These are phyloP conservation scores for Cyathus striatus DNA, from an alignment of 768 basidiomycete genomes.

Conservation along the genomic window DNA sequence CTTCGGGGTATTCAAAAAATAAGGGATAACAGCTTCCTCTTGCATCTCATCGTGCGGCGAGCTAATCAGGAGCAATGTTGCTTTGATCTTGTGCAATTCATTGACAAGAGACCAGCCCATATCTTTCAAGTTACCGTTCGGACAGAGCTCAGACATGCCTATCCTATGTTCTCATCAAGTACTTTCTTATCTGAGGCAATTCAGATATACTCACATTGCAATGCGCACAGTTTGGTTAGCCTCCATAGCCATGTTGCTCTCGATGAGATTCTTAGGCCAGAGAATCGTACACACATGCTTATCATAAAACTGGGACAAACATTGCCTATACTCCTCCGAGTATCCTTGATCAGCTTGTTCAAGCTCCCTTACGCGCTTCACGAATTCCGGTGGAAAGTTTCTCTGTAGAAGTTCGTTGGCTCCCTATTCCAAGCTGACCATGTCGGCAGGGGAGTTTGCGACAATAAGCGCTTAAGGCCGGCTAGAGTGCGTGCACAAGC, in stretches of 20 bases:
- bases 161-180: constrained; percentile 16
- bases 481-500: constrained; percentile 10
- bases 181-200: neutral
- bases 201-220: constrained; percentile 20
- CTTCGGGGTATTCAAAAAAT: constrained; percentile 9
- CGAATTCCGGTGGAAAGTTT: constrained; percentile 18
- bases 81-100: constrained; percentile 12
- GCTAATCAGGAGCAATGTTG: constrained; percentile 15
- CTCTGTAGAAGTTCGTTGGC: too few relatives aligned
- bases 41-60: constrained; percentile 15
- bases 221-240: constrained; percentile 25
- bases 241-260: constrained; percentile 16
- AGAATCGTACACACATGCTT: constrained; percentile 29
- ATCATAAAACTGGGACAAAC: constrained; percentile 18
- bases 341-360: constrained; percentile 11
- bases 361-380: constrained; percentile 20
- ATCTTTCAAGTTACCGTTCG: constrained; percentile 15
- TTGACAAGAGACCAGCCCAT: constrained; percentile 14
- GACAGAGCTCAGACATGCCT: constrained; percentile 27
- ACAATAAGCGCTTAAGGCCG: constrained; percentile 23
- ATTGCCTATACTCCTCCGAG: constrained; percentile 24
- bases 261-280: constrained; percentile 24
- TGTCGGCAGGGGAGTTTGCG: constrained; percentile 26
- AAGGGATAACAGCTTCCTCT: constrained; percentile 11
- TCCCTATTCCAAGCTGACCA: too few relatives aligned